Base-by-base conservation (phyloP, 2,329 filamentous ascomycete genomes). In the Alternaria brassicae region DNA sequence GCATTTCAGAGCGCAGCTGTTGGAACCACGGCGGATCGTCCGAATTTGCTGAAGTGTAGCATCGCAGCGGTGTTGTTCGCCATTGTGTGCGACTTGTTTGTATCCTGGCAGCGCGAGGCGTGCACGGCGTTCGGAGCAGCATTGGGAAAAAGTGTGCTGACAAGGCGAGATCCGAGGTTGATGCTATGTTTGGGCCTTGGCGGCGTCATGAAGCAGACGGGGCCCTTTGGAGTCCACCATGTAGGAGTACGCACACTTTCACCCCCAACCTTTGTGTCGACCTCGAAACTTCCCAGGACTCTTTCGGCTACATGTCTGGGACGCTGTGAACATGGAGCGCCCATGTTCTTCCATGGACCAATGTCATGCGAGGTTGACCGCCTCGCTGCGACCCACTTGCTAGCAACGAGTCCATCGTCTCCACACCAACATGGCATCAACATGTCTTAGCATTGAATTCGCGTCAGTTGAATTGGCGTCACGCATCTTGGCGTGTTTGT, bases 1-100 rank as follows among this genome's bases (percentile, higher is more conserved):
- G 82, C 72, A 88, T 78, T 49, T 72, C 62, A 28, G 53, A 49
- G 60, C 72, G 72, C 51, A 75, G 54, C 32, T 60, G 47, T 51
- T 69, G 56, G 63, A 74, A 75, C 70, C 72, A 74, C 42, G 48
- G 53, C 42, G 66, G 60, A 13, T 66, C 59, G 30, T 52, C 44
- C 17, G 52, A 17, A 19, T 49, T 48, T 15, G 53, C 30, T 39
- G 64, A 62, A 10, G 61, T 51, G 52, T 69, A 68, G 52, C 49
- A 51, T 60, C 70, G 70, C 8, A 42, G 48, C 17, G 28, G 32
- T 49, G 42, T 51, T 25, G 55, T 47, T 34, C 54, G 66, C 66
- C 67, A 70, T 67, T 56, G 50, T 34, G 48, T 65, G 48, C 62
- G 59, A 48, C 50, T 56, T 25, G 50, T 23, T 12, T 53, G 49